Percentiles rank a stretch among this genome's conserved stretches.
These are phyloP conservation scores for Eleusine indica DNA, from an alignment of 176 grass and related monocot genomes.

Conservation along the genomic window DNA sequence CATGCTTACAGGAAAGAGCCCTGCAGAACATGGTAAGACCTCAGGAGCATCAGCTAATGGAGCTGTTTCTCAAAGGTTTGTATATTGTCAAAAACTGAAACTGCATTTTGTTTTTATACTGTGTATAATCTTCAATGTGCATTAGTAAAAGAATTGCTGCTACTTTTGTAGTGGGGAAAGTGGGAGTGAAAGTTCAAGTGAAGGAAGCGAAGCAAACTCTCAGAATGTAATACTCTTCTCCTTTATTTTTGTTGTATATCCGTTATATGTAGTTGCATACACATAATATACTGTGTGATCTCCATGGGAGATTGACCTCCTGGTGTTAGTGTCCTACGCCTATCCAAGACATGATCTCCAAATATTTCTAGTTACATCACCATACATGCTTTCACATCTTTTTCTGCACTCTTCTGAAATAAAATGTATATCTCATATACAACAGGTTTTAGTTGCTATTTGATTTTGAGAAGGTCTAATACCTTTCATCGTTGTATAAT, in stretches of 20 bases:
- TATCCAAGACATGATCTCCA: slow-evolving; percentile 1
- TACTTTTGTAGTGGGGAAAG: slow-evolving; percentile 81
- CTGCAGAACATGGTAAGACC: slow-evolving; percentile 59
- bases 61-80: slow-evolving; percentile 74
- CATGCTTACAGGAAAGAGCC: slow-evolving; percentile 85
- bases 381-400: neutral
- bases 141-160: slow-evolving; percentile 42
- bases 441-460: slow-evolving; percentile 19
- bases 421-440: neutral
- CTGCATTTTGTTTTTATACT: slow-evolving; percentile 21
- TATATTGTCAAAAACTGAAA: slow-evolving; percentile 25
- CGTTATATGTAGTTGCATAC: neutral
- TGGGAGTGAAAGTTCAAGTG: slow-evolving; percentile 82
- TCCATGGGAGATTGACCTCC: neutral
- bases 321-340: neutral
- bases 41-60: slow-evolving; percentile 77
- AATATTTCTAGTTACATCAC: neutral
- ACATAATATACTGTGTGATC: neutral
- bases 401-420: neutral
- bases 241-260: neutral
- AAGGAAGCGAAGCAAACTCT: slow-evolving; percentile 86
- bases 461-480: slow-evolving; percentile 19
- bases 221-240: slow-evolving; percentile 69
- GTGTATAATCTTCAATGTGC: neutral
- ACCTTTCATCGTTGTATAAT: slow-evolving; percentile 24